Base-by-base conservation (phyloP, 2,329 filamentous ascomycete species). In the Ceratocystis cacaofunesta region DNA sequence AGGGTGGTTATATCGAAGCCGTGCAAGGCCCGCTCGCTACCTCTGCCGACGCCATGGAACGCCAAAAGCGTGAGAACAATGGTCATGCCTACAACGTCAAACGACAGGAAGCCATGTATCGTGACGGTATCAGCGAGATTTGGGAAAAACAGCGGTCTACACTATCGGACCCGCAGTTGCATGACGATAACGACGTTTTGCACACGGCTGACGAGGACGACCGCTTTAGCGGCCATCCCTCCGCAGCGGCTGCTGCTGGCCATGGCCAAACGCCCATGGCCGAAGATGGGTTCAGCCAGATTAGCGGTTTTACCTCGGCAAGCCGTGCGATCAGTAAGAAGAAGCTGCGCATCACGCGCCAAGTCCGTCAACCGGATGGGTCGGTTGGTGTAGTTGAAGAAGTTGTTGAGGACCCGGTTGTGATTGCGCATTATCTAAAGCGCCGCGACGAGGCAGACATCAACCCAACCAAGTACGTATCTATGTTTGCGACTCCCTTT, bases 71-170 rank as follows among this genome's bases (percentile, higher is more conserved):
- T 72, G 89, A 89, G 17, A 92, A 94, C 69, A 91, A 91, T 65
- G 94, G 94, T 0, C 94, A 99, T 75, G 92, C 90, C 70, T 99
- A 99, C 78, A 99, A 99, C 69, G 94, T 99, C 68, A 94, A 92
- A 72, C 87, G 89, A 70, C 94, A 99, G 74, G 90, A 97, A 72
- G 86, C 85, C 68, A 88, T 90, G 71, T 99, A 99, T 73, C 90
- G 95, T 70, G 87, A 92, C 64, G 90, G 90, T 25, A 96, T 99
- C 70, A 84, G 86, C 65, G 85, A 89, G 68, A 96, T 97, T 68
- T 99, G 94, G 94, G 86, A 90, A 68, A 86, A 88, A 69, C 92
- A 97, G 74, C 90, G 88, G 74, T 77, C 82, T 15, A 92, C 87
- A 63, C 79, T 97, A 5, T 86, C 86, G 5, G 88, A 94, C 66